These are phyloP conservation scores for Halenospora varia DNA, from an alignment of 495 filamentous ascomycete genomes.

Conservation along the genomic window DNA sequence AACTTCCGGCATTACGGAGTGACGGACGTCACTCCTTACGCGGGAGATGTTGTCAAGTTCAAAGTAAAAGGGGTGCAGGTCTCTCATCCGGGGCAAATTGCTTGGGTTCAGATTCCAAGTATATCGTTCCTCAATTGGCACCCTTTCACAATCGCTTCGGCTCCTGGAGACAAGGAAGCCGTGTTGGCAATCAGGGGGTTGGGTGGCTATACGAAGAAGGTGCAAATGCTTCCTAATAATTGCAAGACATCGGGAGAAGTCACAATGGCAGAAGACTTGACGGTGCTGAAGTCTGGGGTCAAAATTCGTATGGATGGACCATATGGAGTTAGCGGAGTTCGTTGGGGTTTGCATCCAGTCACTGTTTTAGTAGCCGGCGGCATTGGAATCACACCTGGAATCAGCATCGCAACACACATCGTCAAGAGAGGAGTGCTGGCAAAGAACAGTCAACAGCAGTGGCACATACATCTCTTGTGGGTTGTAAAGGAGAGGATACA, in stretches of 20 bases:
- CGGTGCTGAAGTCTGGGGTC: background rate
- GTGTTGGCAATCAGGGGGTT: slow-evolving; percentile 19
- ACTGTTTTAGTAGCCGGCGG: slow-evolving; percentile 17
- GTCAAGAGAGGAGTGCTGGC: background rate
- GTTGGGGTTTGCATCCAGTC: slow-evolving; percentile 13
- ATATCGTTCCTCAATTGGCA: slow-evolving; percentile 20
- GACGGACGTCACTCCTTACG: background rate
- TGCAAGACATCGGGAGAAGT: background rate
- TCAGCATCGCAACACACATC: slow-evolving; percentile 21
- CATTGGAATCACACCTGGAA: slow-evolving; percentile 24
- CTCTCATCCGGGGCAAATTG: slow-evolving; percentile 15
- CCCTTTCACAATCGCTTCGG: slow-evolving; percentile 23
- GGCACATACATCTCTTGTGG: slow-evolving; percentile 22
- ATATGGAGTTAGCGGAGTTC: slow-evolving; percentile 11
- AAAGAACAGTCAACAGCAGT: background rate
- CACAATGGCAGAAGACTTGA: background rate
- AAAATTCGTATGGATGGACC: slow-evolving; percentile 18
- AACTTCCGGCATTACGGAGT: slow-evolving; percentile 11
- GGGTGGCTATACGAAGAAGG: slow-evolving; percentile 15
- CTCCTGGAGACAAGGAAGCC: slow-evolving; percentile 3
- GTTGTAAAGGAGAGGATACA: slow-evolving; percentile 7
- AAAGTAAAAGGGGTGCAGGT: slow-evolving; percentile 1
- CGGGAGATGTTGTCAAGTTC: slow-evolving; percentile 20
- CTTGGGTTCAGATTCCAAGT: slow-evolving; percentile 20
- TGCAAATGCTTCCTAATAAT: slow-evolving; percentile 1